phyloP scores from a whole-genome alignment of 805 yeast species.

The Metschnikowia dekortorum region DNA sequence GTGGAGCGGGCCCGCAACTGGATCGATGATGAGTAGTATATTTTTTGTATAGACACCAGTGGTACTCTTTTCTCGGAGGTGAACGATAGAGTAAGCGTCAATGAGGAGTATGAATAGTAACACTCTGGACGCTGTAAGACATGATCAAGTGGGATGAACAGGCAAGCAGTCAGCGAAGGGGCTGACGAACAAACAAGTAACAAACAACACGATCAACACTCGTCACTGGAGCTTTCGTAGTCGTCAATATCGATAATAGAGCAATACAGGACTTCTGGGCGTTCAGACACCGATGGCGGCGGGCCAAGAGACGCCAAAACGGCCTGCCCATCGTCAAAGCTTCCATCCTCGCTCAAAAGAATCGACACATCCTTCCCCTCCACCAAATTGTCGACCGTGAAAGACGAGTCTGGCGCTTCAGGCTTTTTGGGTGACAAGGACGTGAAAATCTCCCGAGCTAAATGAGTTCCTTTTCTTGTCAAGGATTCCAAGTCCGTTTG shows the following conservation, averaged over 20 bases:
- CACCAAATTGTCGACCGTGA: slow-evolving; percentile 21
- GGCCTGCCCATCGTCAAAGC: neutral
- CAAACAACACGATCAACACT: neutral
- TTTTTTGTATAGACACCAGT: neutral
- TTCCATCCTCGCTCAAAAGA: slow-evolving; percentile 14
- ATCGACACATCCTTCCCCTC: slow-evolving; percentile 9
- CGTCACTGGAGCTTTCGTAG: slow-evolving; percentile 18
- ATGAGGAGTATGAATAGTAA: no score
- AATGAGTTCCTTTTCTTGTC: slow-evolving; percentile 22
- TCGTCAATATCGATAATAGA: slow-evolving; percentile 21
- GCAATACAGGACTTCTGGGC: neutral
- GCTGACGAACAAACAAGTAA: no score
- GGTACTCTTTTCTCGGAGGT: neutral
- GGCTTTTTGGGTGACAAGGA: slow-evolving; percentile 25
- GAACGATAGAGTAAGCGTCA: neutral
- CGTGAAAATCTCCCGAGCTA: slow-evolving; percentile 23
- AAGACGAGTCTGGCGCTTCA: slow-evolving; percentile 22
- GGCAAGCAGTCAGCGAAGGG: no score
- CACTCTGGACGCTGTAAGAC: no score
- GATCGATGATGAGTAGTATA: slow-evolving; percentile 44
- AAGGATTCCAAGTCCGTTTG: slow-evolving; percentile 22
- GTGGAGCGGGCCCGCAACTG: slow-evolving; percentile 78
- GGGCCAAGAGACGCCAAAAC: neutral
- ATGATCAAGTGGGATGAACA: no score
- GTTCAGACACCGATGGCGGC: neutral